Evolutionary conservation across 1,284 basidiomycete species (phyloP), one percentile per base, ranked within the genome.

Genomic region (Tylopilus sp.): DNA sequence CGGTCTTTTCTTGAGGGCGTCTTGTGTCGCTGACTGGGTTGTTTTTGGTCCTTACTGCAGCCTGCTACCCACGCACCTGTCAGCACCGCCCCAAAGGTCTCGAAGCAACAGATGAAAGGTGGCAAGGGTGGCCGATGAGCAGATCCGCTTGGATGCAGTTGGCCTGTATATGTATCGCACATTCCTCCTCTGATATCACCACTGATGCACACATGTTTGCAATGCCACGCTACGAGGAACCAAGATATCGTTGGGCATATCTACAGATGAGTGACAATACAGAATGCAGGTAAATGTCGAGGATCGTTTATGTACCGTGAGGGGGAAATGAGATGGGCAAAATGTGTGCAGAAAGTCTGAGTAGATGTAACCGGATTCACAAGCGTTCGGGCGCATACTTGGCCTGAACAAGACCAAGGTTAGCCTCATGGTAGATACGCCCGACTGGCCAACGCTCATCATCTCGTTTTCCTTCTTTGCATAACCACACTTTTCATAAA

Each of bases 91-190:
- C 90, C 92, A 64, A 94, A 90, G 75, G 84, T 97, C 48, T 92
- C 92, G 68, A 97, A 96, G 77, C 92, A 96, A 75, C 86, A 89
- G 76, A 91, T 92, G 84, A 97, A 97, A 83, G 92, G 92, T 67
- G 84, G 84, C 62, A 86, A 86, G 74, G 78, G 80, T 53, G 81
- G 82, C 57, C 79, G 84, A 73, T 84, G 40, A 67, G 53, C 42
- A 40, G 38, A 33, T 21, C 44, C 26, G 39, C 18, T 34, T 37
- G 39, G 29, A 48, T 45, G 36, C 29, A 16, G 38, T 35, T 44
- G 33, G 29, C 12, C 44, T 34, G 30, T 19, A 38, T 46, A 45
- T 59, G 57, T 68, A 66, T 55, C 51, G 41, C 65, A 66, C 36
- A 26, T 55, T 56, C 52, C 12, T 47, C 49, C 19, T 31, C 50